Conservation (phyloP, 2,329 filamentous ascomycete genomes). For the Colletotrichum sp. region DNA sequence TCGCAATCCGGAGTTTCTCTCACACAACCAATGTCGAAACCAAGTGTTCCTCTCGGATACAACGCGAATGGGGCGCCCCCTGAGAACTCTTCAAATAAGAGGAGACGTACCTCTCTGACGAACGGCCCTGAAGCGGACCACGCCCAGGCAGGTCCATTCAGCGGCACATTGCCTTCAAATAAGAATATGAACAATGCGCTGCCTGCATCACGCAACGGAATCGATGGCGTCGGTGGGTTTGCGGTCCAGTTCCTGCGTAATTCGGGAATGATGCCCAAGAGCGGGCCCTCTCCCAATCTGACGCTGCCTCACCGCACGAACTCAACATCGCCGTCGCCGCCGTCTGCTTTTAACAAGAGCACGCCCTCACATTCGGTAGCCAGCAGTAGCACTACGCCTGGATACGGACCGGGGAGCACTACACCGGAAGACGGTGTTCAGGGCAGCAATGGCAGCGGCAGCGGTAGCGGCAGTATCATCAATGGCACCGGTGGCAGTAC, state of each 20-base stretch:
- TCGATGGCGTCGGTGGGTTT: neutral
- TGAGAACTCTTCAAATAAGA: constrained; percentile 20
- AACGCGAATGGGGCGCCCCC: neutral
- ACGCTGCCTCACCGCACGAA: constrained; percentile 12
- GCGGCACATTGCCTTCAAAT: neutral
- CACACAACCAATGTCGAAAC: neutral
- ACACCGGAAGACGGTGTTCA: neutral
- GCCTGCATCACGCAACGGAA: neutral
- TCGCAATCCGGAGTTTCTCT: neutral
- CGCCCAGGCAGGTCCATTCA: neutral
- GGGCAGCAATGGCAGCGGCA: neutral
- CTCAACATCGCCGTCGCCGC: neutral
- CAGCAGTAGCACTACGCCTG: neutral
- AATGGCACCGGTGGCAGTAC: neutral
- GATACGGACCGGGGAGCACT: neutral
- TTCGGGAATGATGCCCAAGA: neutral
- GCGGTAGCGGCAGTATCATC: neutral
- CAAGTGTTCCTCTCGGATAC: neutral
- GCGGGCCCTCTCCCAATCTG: neutral
- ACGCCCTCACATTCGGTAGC: constrained; percentile 10
- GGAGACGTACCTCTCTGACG: constrained; percentile 21
- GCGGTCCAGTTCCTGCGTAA: neutral
- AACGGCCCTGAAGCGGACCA: neutral
- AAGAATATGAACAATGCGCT: neutral
- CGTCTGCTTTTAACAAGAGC: neutral